These are phyloP conservation scores for Lignosus rhinocerotis DNA, from an alignment of 1,284 basidiomycete species.

Conservation along the genomic window DNA sequence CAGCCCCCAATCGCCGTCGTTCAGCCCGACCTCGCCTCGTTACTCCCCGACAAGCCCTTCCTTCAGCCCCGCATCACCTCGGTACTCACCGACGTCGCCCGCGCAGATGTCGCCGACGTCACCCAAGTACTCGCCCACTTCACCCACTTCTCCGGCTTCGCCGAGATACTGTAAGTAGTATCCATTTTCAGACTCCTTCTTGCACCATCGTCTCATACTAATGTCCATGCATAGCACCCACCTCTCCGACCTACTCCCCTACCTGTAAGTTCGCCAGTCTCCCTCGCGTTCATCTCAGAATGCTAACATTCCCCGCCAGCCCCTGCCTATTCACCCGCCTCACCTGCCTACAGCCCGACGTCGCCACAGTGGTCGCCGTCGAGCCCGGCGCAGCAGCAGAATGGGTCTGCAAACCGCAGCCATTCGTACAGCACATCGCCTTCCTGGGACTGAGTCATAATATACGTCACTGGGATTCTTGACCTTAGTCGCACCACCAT, in stretches of 20 bases:
- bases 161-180: slow-evolving; percentile 84
- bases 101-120: slow-evolving; percentile 82
- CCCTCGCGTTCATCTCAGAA: not conserved
- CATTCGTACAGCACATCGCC: slow-evolving; percentile 55
- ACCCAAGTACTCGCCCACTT: slow-evolving; percentile 84
- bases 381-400: slow-evolving; percentile 62
- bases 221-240: slow-evolving; percentile 56
- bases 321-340: slow-evolving; percentile 75
- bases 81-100: slow-evolving; percentile 78
- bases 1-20: slow-evolving; percentile 81
- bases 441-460: slow-evolving; percentile 51
- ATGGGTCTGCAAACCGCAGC: slow-evolving; percentile 41
- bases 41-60: slow-evolving; percentile 87
- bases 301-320: slow-evolving; percentile 17
- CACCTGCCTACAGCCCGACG: slow-evolving; percentile 80
- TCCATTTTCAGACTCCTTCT: not conserved
- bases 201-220: not conserved
- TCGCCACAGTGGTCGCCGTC: slow-evolving; percentile 82
- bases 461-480: slow-evolving; percentile 25
- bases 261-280: slow-evolving; percentile 57
- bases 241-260: slow-evolving; percentile 82
- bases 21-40: slow-evolving; percentile 82
- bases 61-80: slow-evolving; percentile 84
- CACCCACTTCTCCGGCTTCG: slow-evolving; percentile 80
- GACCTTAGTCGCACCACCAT: slow-evolving; percentile 20